Base-by-base conservation (phyloP, 495 filamentous ascomycete species). In the Trichoderma erinaceum region DNA sequence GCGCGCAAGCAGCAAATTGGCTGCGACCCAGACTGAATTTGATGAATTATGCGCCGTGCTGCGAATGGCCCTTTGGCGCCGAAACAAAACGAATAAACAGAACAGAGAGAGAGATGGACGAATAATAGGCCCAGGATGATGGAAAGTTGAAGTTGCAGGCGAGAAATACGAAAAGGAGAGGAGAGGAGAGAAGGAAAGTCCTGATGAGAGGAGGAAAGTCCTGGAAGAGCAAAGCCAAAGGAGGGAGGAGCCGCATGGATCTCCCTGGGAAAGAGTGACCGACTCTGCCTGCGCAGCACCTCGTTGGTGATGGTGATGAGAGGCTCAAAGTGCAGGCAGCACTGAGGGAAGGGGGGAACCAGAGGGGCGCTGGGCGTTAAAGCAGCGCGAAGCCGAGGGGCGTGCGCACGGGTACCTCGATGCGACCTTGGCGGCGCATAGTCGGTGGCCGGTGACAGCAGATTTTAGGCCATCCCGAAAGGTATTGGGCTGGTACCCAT, bases 1-100 rank as follows among this genome's bases (percentile, higher is more conserved):
- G 56, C 56, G 56, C 56, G 56, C 56, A 25, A 61, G 56, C 27
- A 32, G 56, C 23, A 61, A 61, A 61, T 61, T 61, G 56, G 56
- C 27, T 32, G 21, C 48, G n/a, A 23, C 11, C 13, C 21, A 25
- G 56, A 23, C 56, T 61, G 56, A 15, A 25, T 23, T 16, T 61
- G 56, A 13, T 61, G 25, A 3, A 7, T 8, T 61, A 61, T 61
- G 56, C 56, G 56, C 56, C 25, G 56, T 61, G 56, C 56, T 13
- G 16, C 29, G 56, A 13, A 61, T 32, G 52, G 56, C 4, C 56
- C 16, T 61, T 61, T 61, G 56, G 25, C 56, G 56, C 56, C 56
- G 56, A 61, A 32, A 61, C 56, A 32, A 61, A 56, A 56, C 50
- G 27, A 32, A 61, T 4, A 18, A 11, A 61, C 8, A 3, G 25